phyloP scores from a whole-genome alignment of 2,329 filamentous ascomycete species.

The Botrytis cinerea region DNA sequence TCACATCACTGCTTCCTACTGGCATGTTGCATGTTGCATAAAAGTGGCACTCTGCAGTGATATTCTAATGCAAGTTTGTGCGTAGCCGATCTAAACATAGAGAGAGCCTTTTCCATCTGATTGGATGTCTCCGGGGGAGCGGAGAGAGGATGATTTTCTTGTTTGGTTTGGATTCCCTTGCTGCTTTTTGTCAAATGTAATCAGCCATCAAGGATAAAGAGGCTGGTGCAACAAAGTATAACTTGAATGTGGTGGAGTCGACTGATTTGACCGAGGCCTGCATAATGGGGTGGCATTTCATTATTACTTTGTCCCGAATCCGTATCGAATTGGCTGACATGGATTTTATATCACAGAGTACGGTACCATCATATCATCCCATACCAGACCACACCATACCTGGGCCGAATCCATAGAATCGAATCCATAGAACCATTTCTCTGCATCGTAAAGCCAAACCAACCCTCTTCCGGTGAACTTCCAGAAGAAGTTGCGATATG shows the following conservation, averaged over 20 bases:
- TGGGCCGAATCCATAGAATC: background rate
- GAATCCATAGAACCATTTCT: conserved; percentile 8
- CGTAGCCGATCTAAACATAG: conserved; percentile 24
- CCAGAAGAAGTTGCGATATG: conserved; percentile 30
- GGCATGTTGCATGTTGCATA: conserved; percentile 22
- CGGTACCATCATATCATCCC: background rate
- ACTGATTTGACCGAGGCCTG: conserved; percentile 15
- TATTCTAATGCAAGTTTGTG: conserved; percentile 14
- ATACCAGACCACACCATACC: background rate
- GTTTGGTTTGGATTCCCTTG: conserved; percentile 13
- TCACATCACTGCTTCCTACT: background rate
- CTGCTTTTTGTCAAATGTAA: conserved; percentile 23
- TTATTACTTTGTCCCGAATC: conserved; percentile 8
- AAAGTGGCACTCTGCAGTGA: conserved; percentile 13
- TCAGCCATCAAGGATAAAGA: background rate
- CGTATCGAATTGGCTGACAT: background rate
- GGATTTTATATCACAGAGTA: background rate
- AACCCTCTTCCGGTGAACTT: conserved; percentile 30
- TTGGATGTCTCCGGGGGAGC: background rate
- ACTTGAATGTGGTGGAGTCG: background rate
- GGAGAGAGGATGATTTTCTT: conserved; percentile 1
- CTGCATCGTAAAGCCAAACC: conserved; percentile 4
- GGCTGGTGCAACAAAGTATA: conserved; percentile 8
- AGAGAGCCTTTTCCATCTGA: background rate
- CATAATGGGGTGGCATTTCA: conserved; percentile 13